Evolutionary conservation across 2,329 filamentous ascomycete genomes (phyloP).

Genomic region (Colletotrichum musae): DNA sequence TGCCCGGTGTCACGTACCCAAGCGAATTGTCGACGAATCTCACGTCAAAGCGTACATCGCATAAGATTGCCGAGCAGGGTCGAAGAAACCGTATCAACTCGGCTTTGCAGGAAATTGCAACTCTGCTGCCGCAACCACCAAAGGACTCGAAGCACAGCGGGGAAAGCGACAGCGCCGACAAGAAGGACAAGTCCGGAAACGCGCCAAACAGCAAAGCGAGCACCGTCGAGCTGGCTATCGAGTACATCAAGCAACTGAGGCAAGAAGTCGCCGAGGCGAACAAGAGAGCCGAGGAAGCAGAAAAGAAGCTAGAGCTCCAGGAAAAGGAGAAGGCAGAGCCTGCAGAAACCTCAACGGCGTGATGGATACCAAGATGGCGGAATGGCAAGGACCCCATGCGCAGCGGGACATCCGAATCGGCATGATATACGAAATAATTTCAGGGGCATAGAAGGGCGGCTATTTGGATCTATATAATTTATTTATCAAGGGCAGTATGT

Average conservation of each 20-base stretch:
- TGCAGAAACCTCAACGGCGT: neutral
- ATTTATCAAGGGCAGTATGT: neutral
- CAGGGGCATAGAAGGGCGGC: constrained; percentile 20
- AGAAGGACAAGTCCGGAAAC: constrained; percentile 60
- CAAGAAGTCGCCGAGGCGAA: constrained; percentile 78
- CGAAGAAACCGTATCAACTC: constrained; percentile 95
- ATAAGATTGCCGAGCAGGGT: constrained; percentile 98
- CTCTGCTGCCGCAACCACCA: constrained; percentile 78
- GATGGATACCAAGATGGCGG: neutral
- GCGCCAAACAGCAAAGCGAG: constrained; percentile 91
- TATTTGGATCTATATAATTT: constrained; percentile 23
- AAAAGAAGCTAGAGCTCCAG: constrained; percentile 66
- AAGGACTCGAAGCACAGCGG: constrained; percentile 56
- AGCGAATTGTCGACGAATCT: constrained; percentile 92
- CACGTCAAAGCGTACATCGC: constrained; percentile 95
- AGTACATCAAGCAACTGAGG: constrained; percentile 91
- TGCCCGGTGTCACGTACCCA: constrained; percentile 92
- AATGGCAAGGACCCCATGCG: neutral
- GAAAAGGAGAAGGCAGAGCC: constrained; percentile 8
- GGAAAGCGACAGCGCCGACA: constrained; percentile 62
- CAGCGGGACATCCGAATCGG: neutral
- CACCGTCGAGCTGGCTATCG: constrained; percentile 96
- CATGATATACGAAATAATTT: constrained; percentile 33
- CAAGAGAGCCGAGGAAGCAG: constrained; percentile 73
- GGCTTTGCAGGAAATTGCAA: constrained; percentile 91